Base-by-base conservation (phyloP, 768 basidiomycete species). In the Lactarius evosmus region DNA sequence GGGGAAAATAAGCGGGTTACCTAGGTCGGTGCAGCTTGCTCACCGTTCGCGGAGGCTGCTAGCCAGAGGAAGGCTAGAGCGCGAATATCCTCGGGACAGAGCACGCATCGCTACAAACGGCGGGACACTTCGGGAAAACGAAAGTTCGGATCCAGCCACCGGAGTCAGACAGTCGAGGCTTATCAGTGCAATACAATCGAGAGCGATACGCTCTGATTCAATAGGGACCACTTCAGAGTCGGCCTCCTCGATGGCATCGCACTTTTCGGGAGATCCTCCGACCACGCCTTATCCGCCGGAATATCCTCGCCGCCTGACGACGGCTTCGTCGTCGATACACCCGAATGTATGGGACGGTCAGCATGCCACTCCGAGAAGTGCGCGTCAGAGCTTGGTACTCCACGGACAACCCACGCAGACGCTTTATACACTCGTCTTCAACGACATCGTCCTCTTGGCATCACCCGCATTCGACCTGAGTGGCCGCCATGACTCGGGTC, bases 1-100 rank as follows among this genome's bases (percentile, higher is more conserved):
- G 16, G 72, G 75, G 7, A 80, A 82, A 0, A 83, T 95, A 65
- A 77, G 81, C 27, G 88, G 88, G 1, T 71, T 91, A 4, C 80
- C 85, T 1, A 73, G 80, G 1, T 71, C 78, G 1, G 75, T 78
- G 1, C 81, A 78, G 27, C 78, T 96, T 1, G 87, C 88, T 1
- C 79, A 78, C 32, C 80, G 93, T 46, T 91, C 91, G 62, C 82
- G 95, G n/a, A 78, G 86, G 44, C 78, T 96, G 14, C 76, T 95
- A 41, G 81, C 83, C 61, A 85, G 87, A 66, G 93, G 91, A 19
- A 73, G 78, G 2, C 75, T 93, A 7, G 71, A 77, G 9, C 77
- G 82, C 11, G 75, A 85, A 6, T 71, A 77, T 50, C 74, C 74
- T n/a, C 77, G 74, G 36, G 41, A 46, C 41, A 60, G 40, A 36